A percentile compares a stretch with the other conserved stretches of the same genome.
These are phyloP conservation scores for Beauveria caledonica DNA, from an alignment of 2,329 filamentous ascomycete genomes.

Conservation along the genomic window DNA sequence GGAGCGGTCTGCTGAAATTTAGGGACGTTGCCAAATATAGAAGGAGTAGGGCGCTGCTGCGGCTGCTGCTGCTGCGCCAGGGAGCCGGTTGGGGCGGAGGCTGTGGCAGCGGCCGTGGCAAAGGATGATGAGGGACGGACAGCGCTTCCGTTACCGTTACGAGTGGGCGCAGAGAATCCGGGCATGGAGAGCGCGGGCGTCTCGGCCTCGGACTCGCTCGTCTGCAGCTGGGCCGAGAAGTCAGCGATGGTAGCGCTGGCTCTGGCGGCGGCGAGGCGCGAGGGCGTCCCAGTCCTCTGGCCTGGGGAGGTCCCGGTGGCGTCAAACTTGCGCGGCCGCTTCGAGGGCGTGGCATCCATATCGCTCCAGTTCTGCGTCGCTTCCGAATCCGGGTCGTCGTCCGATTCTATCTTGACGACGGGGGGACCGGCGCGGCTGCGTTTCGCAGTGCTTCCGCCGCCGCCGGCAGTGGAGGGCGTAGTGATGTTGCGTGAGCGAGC, in stretches of 20 bases:
- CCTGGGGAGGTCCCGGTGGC: constrained; percentile 12
- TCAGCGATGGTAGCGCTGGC: constrained; percentile 28
- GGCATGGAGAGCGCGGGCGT: neutral
- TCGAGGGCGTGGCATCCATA: constrained; percentile 30
- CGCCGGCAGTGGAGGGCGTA: constrained; percentile 15
- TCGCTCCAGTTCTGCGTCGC: constrained; percentile 22
- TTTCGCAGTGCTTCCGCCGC: constrained; percentile 16
- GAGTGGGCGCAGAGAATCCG: neutral
- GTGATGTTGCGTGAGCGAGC: constrained; percentile 19
- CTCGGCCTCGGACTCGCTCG: constrained; percentile 19
- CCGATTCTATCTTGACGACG: constrained; percentile 14
- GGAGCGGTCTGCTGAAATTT: neutral
- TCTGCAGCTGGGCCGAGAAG: constrained; percentile 20
- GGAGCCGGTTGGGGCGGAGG: too few relatives aligned
- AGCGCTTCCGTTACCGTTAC: neutral
- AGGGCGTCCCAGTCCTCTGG: constrained; percentile 20
- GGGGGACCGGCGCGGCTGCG: constrained; percentile 10
- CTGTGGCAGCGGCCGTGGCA: constrained; percentile 3
- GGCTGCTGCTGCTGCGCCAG: neutral
- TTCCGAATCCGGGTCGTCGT: constrained; percentile 20
- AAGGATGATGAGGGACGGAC: constrained; percentile 15
- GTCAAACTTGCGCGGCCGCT: constrained; percentile 22
- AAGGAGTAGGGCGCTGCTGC: neutral
- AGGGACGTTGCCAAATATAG: constrained; percentile 1
- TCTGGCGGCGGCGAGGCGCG: constrained; percentile 24